Evolutionary conservation across 78 protist genomes (phyloP).

Genomic region (Chrysochromulina parva): DNA sequence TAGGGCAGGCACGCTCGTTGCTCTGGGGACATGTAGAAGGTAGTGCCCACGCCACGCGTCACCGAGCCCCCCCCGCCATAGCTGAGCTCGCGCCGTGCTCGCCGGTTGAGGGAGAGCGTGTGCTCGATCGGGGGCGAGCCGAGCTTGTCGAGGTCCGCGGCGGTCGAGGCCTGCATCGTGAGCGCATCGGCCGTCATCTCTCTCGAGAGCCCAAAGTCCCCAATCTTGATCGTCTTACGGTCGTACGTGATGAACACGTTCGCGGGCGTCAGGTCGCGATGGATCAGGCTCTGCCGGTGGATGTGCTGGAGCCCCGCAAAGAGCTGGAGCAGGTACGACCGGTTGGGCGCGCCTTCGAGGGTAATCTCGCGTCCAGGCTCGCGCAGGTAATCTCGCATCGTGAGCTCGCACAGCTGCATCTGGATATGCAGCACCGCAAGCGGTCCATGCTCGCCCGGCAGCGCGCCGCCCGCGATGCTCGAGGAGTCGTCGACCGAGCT

Average conservation of each 20-base stretch:
- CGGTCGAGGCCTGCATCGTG: not conserved
- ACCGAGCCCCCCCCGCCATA: not conserved
- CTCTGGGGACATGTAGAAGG: conserved; percentile 4
- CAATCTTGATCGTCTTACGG: conserved; percentile 4
- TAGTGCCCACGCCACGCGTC: not conserved
- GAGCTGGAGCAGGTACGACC: not conserved
- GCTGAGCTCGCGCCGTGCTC: no score
- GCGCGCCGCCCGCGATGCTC: no score
- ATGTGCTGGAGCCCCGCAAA: not conserved
- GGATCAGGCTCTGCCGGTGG: not conserved
- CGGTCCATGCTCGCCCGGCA: no score
- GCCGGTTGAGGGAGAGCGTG: no score
- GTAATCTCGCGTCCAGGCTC: not conserved
- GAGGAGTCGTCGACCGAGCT: no score
- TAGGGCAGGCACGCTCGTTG: not conserved
- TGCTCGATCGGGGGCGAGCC: no score
- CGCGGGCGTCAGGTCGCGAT: conserved; percentile 33
- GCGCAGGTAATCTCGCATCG: not conserved
- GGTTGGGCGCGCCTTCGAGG: not conserved
- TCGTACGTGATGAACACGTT: conserved; percentile 25
- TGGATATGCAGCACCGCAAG: not conserved
- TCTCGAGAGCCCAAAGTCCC: conserved; percentile 35
- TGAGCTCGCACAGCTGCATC: conserved; percentile 29
- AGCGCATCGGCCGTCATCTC: not conserved
- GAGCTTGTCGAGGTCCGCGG: not conserved